A percentile compares a stretch with the other conserved stretches of the same genome.
phyloP scores from a whole-genome alignment of 2,329 filamentous ascomycete species.

The Blastomyces gilchristii region DNA sequence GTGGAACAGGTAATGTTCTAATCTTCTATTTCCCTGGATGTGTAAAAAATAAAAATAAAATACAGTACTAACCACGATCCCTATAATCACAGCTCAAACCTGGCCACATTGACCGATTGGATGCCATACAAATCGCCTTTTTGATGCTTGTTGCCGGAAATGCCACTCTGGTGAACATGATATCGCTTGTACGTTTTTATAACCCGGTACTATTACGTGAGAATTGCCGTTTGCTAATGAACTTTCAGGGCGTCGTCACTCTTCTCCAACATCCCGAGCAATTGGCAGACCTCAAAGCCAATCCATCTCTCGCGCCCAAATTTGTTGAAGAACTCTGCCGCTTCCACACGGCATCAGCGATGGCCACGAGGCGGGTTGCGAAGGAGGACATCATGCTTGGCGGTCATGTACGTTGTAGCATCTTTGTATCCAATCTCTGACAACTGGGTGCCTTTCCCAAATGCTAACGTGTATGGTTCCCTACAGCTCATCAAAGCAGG shows the following conservation, averaged over 20 bases:
- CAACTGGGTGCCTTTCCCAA: not conserved
- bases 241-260: constrained; percentile 34
- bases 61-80: not conserved
- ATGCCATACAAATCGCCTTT: constrained; percentile 40
- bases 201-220: not conserved
- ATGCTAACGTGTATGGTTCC: not conserved
- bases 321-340: constrained; percentile 44
- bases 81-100: constrained; percentile 17
- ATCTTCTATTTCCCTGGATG: not conserved
- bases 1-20: constrained; percentile 16
- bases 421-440: not conserved
- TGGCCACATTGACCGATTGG: constrained; percentile 23
- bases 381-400: constrained; percentile 39
- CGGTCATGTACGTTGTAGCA: constrained; percentile 26
- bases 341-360: constrained; percentile 39
- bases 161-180: constrained; percentile 45
- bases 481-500: constrained; percentile 31
- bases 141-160: constrained; percentile 44
- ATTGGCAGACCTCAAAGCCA: constrained; percentile 32
- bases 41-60: not conserved
- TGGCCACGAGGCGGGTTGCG: constrained; percentile 41
- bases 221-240: constrained; percentile 10
- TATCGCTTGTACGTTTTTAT: constrained; percentile 29
- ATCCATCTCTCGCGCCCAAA: constrained; percentile 28
- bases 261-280: constrained; percentile 38